Evolutionary conservation across 495 filamentous ascomycete genomes (phyloP).

Genomic region (Penicillium salamii): DNA sequence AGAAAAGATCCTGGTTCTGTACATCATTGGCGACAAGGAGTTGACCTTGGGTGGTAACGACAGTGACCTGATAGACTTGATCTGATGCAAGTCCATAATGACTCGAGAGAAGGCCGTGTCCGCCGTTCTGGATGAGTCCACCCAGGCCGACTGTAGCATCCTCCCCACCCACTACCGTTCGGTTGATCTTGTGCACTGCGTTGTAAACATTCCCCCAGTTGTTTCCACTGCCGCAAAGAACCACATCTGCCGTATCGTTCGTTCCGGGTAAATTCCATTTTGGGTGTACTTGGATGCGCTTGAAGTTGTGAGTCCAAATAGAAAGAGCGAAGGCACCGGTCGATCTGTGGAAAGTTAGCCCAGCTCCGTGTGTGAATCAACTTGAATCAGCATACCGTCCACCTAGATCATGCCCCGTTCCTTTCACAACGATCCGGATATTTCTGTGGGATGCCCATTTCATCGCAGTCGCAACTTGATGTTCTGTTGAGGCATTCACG

Average conservation of each 20-base stretch:
- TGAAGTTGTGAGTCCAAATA: slow-evolving; percentile 49
- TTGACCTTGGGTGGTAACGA: slow-evolving; percentile 48
- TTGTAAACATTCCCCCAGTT: slow-evolving; percentile 15
- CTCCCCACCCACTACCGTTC: slow-evolving; percentile 24
- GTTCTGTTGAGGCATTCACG: slow-evolving; percentile 29
- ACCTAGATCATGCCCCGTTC: slow-evolving; percentile 52
- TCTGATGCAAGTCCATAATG: slow-evolving; percentile 28
- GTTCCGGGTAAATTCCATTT: slow-evolving; percentile 16
- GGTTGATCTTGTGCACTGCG: slow-evolving; percentile 7
- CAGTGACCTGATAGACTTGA: slow-evolving; percentile 50
- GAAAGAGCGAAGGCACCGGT: slow-evolving; percentile 47
- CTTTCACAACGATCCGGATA: slow-evolving; percentile 51
- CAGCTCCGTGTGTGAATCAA: slow-evolving; percentile 8
- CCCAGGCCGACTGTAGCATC: slow-evolving; percentile 35
- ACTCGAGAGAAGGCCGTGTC: slow-evolving; percentile 33
- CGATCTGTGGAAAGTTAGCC: slow-evolving; percentile 35
- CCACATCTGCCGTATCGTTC: slow-evolving; percentile 22
- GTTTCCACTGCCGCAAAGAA: slow-evolving; percentile 25
- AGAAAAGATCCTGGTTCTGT: slow-evolving; percentile 55
- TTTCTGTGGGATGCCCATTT: slow-evolving; percentile 50
- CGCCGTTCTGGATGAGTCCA: slow-evolving; percentile 57
- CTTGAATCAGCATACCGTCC: slow-evolving; percentile 32
- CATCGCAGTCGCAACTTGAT: slow-evolving; percentile 30
- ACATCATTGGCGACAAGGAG: slow-evolving; percentile 42
- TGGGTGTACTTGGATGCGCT: slow-evolving; percentile 32